Base-by-base conservation (phyloP, 2,329 filamentous ascomycete species). In the Lecanicillium sp. region DNA sequence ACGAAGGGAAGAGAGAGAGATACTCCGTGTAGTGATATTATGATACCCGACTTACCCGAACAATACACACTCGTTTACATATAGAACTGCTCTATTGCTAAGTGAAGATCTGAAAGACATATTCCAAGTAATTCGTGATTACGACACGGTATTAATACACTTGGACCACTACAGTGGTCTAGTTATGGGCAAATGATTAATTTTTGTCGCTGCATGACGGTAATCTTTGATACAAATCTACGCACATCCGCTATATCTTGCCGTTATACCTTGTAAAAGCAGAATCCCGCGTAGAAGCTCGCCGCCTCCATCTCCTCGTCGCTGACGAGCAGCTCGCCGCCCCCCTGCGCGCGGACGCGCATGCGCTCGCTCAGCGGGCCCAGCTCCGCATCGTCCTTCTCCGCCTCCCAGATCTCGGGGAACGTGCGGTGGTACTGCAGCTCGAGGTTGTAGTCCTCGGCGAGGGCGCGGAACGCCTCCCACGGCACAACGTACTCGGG, bases 401-500 rank as follows among this genome's bases (percentile, higher is more conserved):
- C 90, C 19, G 89, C 79, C 53, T 89, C 82, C 88, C 91, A 97
- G 24, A 98, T 86, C 56, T 97, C 90, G 33, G 81, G 71, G 64
- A 98, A 98, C 0, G 85, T 79, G 66, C 91, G 91, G 60, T 94
- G 87, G 62, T 96, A 98, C 67, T 95, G 86, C 58, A 97, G 70
- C 65, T 98, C 93, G 6, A 98, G 79, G 58, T 96, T 96, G 74
- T 91, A 98, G 62, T 97, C 90, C 63, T 96, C 90, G 15, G 93
- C 93, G 58, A 97, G 73, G 21, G 89, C 90, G 68, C 93, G 87
- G 71, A 98, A 97, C 1, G 90, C 90, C 64, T 95, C 90, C 91
- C 93, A 98, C 0, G 93, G 93, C 1, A 98, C 93, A 2, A 98
- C 91, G 63, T 95, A 98, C 70, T 98, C 93, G 2, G 93, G 91